phyloP scores from a whole-genome alignment of 495 filamentous ascomycete species.

The Aspergillus nanangensis region DNA sequence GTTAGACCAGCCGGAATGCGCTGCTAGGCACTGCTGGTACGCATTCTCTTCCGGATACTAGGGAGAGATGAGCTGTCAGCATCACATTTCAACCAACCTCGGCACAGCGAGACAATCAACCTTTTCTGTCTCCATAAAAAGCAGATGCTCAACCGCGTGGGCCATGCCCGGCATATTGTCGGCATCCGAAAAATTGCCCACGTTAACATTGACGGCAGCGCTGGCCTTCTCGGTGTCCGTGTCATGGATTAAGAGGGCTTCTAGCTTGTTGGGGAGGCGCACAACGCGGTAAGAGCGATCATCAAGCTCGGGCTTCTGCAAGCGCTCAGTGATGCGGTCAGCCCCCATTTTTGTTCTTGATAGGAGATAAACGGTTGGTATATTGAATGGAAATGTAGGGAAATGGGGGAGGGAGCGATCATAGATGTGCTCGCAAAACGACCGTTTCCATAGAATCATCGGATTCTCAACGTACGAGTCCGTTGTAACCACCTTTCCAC shows the following conservation, averaged over 20 bases:
- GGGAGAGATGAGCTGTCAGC: too few relatives aligned
- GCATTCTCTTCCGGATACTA: conserved; percentile 93
- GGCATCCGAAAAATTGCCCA: conserved; percentile 89
- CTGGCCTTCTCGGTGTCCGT: conserved; percentile 95
- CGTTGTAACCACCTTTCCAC: too few relatives aligned
- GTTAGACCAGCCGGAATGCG: conserved; percentile 87
- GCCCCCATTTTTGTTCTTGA: too few relatives aligned
- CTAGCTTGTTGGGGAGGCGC: conserved; percentile 80
- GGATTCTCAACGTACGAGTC: too few relatives aligned
- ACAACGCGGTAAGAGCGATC: conserved; percentile 87
- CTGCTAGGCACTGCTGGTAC: conserved; percentile 87
- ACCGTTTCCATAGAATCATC: too few relatives aligned
- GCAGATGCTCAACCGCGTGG: conserved; percentile 85
- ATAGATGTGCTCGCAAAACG: too few relatives aligned
- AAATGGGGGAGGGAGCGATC: too few relatives aligned
- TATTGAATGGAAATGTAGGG: too few relatives aligned
- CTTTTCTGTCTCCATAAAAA: conserved; percentile 99
- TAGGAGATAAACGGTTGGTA: too few relatives aligned
- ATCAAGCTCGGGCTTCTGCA: conserved; percentile 87
- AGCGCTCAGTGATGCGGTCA: conserved; percentile 67
- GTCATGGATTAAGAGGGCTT: conserved; percentile 91
- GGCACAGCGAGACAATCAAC: conserved; percentile 39
- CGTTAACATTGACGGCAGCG: conserved; percentile 91
- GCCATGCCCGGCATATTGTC: conserved; percentile 91
- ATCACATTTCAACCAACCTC: too few relatives aligned